Conservation (phyloP, 1,284 basidiomycete genomes). For the Stygiomarasmius scandens region DNA sequence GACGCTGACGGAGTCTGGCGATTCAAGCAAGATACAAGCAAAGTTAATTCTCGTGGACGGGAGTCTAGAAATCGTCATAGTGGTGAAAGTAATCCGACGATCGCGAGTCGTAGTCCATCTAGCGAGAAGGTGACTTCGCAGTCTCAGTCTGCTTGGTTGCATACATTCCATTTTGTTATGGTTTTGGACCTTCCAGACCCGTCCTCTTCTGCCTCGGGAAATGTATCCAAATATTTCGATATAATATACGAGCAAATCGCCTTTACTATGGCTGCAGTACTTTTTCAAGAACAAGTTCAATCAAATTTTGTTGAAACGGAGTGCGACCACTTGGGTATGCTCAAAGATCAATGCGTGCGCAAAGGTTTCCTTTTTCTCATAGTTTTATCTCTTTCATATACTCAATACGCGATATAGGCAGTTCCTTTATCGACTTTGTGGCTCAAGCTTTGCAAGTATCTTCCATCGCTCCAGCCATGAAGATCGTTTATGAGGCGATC, state of each 20-base stretch:
- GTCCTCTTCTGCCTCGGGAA: conserved; percentile 76
- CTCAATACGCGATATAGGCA: conserved; percentile 41
- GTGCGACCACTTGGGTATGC: conserved; percentile 64
- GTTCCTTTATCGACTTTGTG: conserved; percentile 57
- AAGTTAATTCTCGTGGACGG: conserved; percentile 51
- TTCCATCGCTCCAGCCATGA: conserved; percentile 76
- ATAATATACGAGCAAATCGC: conserved; percentile 86
- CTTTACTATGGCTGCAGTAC: conserved; percentile 85
- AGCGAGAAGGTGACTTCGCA: conserved; percentile 33
- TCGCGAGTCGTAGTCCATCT: conserved; percentile 35
- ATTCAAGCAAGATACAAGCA: conserved; percentile 63
- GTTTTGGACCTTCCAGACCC: conserved; percentile 91
- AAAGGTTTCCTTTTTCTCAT: conserved; percentile 46
- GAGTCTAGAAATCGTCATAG: conserved; percentile 49
- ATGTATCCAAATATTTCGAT: conserved; percentile 78
- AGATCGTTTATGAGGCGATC: conserved; percentile 73
- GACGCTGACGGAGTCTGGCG: conserved; percentile 75
- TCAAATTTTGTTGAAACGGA: conserved; percentile 82
- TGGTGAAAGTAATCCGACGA: conserved; percentile 28
- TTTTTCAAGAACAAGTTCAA: conserved; percentile 85
- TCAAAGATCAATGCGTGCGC: conserved; percentile 69
- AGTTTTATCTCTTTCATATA: background rate
- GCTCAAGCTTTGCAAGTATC: conserved; percentile 64
- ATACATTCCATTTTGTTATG: conserved; percentile 87
- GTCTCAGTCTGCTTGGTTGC: conserved; percentile 54